Evolutionary conservation across 495 filamentous ascomycete genomes (phyloP), one percentile per base, ranked within the genome.

Genomic region (Hapsidospora chrysogenum): DNA sequence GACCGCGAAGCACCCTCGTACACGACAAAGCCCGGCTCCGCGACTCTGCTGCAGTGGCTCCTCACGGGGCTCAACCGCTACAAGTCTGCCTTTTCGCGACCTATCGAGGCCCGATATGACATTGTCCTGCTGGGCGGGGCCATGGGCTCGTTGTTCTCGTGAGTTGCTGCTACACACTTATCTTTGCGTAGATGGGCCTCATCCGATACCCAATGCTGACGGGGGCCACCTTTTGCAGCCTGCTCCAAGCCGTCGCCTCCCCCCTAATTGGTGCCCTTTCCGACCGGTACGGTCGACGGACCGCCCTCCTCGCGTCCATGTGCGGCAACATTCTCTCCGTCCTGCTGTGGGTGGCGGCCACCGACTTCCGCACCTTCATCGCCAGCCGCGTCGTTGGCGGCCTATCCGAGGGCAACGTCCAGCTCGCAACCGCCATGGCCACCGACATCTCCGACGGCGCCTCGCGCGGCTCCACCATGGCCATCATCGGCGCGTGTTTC

Each of bases 101-200:
- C 89, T 27, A 99, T 96, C 58, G 86, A 89, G 47, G 84, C 82
- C 31, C 79, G 82, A 55, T 96, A 96, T 61, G 92, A 99, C 50
- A 87, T 96, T 40, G 87, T 96, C 28, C 73, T 99, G 29, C 75
- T 99, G 10, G 92, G 92, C 20, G 92, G 92, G 10, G 92, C 89
- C 15, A 63, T 99, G 4, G 92, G 86, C 33, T 92, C 84, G 10
- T 69, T 95, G 5, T 95, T 95, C 64, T 89, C 85, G 53, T 54
- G 33, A 10, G 52, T 48, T 8, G 1, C 10, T 5, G 17, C 1
- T n/a, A 17, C 4, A 36, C 29, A 36, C 34, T 3, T 36, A 4
- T 4, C 16, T 36, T 29, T 21, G 11, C 9, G n/a, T n/a, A n/a
- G n/a, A n/a, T n/a, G n/a, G n/a, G n/a, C n/a, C n/a, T n/a, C n/a